phyloP scores from a whole-genome alignment of 1,139 yeast genomes.

The Suhomyces kunorum region DNA sequence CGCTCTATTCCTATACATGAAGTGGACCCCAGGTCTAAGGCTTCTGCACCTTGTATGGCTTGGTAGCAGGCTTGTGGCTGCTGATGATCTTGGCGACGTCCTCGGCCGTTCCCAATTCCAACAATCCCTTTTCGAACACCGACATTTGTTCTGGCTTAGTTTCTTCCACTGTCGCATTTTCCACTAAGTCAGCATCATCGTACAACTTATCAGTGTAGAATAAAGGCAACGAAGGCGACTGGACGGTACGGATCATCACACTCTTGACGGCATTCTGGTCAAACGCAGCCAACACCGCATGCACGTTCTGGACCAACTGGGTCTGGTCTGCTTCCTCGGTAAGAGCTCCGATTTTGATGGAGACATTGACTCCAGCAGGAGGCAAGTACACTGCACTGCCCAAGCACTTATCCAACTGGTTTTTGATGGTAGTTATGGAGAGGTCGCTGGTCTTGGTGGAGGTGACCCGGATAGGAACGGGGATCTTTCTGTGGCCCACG shows the following conservation, averaged over 20 bases:
- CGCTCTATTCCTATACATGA: slow-evolving; percentile 2
- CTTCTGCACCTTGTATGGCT: slow-evolving; percentile 14
- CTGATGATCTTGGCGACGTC: slow-evolving; percentile 54
- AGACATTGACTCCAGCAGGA: slow-evolving; percentile 73
- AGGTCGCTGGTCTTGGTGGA: slow-evolving; percentile 42
- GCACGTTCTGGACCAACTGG: slow-evolving; percentile 55
- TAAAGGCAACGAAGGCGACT: slow-evolving; percentile 84
- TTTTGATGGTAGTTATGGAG: slow-evolving; percentile 56
- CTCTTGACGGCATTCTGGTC: slow-evolving; percentile 50
- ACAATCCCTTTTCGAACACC: slow-evolving; percentile 71
- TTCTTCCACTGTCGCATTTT: slow-evolving; percentile 21
- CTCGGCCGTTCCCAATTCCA: slow-evolving; percentile 78
- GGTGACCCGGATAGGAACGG: slow-evolving; percentile 65
- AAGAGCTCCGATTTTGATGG: slow-evolving; percentile 67
- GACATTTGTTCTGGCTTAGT: slow-evolving; percentile 43
- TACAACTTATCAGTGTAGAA: slow-evolving; percentile 66
- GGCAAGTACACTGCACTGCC: slow-evolving; percentile 63
- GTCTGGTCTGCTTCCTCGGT: slow-evolving; percentile 30
- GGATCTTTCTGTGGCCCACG: slow-evolving; percentile 57
- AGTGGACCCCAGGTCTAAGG: slow-evolving; percentile 7
- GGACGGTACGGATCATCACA: slow-evolving; percentile 65
- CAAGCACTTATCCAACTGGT: slow-evolving; percentile 60
- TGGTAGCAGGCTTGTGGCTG: slow-evolving; percentile 30
- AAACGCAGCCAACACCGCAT: slow-evolving; percentile 55
- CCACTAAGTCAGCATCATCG: slow-evolving; percentile 33